Percentiles rank a stretch among this genome's conserved stretches.
Conservation (phyloP, 2,329 filamentous ascomycete species). For the Ascochyta pisi region DNA sequence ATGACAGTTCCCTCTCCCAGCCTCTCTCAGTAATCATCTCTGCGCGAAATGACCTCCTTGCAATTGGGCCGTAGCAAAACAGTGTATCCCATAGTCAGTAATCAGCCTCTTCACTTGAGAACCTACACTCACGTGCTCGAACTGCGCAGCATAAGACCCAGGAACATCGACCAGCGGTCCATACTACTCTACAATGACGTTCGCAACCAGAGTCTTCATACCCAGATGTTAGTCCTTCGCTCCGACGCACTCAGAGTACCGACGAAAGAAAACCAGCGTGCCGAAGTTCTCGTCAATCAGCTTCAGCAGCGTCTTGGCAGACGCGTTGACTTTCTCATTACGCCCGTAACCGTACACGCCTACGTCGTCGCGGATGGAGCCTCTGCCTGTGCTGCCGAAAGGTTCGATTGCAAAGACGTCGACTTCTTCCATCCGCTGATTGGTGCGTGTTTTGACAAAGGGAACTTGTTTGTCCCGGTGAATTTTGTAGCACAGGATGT, state of each 20-base stretch:
- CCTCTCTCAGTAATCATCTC: conserved; percentile 75
- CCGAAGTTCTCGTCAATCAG: conserved; percentile 96
- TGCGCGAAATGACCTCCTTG: conserved; percentile 86
- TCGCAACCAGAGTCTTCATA: conserved; percentile 81
- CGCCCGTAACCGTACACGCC: conserved; percentile 69
- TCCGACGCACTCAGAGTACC: conserved; percentile 86
- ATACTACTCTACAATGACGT: conserved; percentile 86
- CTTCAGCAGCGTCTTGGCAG: conserved; percentile 81
- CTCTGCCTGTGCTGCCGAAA: conserved; percentile 90
- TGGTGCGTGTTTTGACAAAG: conserved; percentile 83
- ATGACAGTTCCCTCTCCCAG: background rate
- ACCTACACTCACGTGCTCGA: conserved; percentile 78
- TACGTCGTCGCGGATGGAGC: conserved; percentile 81
- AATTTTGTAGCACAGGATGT: conserved; percentile 86
- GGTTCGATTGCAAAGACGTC: conserved; percentile 96
- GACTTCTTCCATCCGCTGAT: conserved; percentile 96
- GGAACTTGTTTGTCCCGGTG: conserved; percentile 93
- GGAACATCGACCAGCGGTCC: conserved; percentile 87
- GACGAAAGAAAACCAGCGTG: conserved; percentile 84
- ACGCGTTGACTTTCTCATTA: conserved; percentile 71
- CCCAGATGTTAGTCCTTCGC: conserved; percentile 91
- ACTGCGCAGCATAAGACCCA: conserved; percentile 92
- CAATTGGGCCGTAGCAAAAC: conserved; percentile 55
- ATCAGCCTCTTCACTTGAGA: background rate
- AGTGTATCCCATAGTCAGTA: conserved; percentile 35